phyloP scores from a whole-genome alignment of 257 asterid species.

The Ballota nigra region DNA sequence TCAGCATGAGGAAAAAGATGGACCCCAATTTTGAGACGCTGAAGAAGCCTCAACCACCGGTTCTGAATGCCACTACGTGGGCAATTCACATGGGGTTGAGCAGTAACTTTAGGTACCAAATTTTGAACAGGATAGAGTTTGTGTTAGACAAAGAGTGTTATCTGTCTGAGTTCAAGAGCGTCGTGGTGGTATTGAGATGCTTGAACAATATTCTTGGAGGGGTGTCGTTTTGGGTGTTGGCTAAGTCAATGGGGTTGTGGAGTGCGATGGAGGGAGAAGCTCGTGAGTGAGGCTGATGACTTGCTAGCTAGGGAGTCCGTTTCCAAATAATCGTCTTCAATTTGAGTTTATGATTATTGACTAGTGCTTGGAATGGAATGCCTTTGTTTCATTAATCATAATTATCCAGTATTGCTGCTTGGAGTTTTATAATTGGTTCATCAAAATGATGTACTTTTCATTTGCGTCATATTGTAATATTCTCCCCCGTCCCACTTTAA shows the following conservation, averaged over 20 bases:
- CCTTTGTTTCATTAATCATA: not conserved
- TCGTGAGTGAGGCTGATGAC: no score
- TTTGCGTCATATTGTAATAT: no score
- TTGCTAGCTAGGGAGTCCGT: slow-evolving; percentile 28
- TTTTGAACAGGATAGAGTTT: slow-evolving; percentile 74
- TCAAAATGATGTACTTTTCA: not conserved
- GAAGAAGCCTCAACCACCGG: slow-evolving; percentile 71
- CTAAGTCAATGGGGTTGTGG: slow-evolving; percentile 66
- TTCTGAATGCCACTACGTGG: slow-evolving; percentile 81
- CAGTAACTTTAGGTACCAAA: slow-evolving; percentile 82
- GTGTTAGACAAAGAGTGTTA: slow-evolving; percentile 60
- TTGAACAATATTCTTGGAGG: slow-evolving; percentile 84
- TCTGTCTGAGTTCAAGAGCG: slow-evolving; percentile 57
- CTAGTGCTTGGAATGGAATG: not conserved
- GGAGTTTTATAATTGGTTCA: not conserved
- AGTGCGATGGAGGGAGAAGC: no score
- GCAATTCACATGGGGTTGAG: slow-evolving; percentile 88
- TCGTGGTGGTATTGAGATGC: slow-evolving; percentile 75
- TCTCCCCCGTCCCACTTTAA: no score
- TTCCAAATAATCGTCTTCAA: slow-evolving; percentile 11
- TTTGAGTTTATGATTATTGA: not conserved
- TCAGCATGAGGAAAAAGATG: no score
- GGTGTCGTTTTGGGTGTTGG: slow-evolving; percentile 73
- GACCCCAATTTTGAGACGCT: slow-evolving; percentile 86
- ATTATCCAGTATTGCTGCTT: not conserved